Conservation (phyloP, 148 eudicot species). For the Persicaria tinctoria region DNA sequence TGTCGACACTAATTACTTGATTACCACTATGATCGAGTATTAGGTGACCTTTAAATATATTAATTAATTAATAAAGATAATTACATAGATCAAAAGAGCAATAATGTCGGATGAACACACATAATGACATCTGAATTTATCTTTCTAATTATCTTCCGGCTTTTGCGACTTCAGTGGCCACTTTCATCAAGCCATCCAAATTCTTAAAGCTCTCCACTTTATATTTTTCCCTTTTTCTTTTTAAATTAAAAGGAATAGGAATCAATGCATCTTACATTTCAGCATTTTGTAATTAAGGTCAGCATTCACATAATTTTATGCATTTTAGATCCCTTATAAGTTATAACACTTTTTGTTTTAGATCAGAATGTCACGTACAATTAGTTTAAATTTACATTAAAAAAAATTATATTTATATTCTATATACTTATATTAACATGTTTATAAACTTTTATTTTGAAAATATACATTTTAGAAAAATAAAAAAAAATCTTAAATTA, state of each 20-base stretch:
- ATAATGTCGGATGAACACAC: conserved; percentile 4
- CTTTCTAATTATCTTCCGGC: conserved; percentile 1
- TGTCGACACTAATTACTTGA: not conserved
- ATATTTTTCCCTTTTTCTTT: not conserved
- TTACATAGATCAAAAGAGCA: not conserved
- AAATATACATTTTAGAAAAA: too few species aligned
- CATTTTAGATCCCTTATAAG: too few species aligned
- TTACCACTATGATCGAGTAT: not conserved
- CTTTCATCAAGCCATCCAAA: conserved; percentile 8
- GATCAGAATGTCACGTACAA: too few species aligned
- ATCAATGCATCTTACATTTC: not conserved
- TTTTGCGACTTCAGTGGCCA: conserved; percentile 11
- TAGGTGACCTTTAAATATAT: not conserved
- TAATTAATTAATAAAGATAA: not conserved
- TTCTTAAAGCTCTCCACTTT: not conserved
- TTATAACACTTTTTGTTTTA: too few species aligned
- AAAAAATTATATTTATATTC: too few species aligned
- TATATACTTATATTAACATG: too few species aligned
- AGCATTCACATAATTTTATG: not conserved
- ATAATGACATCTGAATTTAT: not conserved
- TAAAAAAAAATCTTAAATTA: too few species aligned
- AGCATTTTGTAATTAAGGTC: not conserved
- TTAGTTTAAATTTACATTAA: too few species aligned
- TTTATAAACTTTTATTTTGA: too few species aligned
- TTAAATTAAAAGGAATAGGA: not conserved